Base-by-base conservation (phyloP, 2,329 filamentous ascomycete genomes). In the Penicillium sp. region DNA sequence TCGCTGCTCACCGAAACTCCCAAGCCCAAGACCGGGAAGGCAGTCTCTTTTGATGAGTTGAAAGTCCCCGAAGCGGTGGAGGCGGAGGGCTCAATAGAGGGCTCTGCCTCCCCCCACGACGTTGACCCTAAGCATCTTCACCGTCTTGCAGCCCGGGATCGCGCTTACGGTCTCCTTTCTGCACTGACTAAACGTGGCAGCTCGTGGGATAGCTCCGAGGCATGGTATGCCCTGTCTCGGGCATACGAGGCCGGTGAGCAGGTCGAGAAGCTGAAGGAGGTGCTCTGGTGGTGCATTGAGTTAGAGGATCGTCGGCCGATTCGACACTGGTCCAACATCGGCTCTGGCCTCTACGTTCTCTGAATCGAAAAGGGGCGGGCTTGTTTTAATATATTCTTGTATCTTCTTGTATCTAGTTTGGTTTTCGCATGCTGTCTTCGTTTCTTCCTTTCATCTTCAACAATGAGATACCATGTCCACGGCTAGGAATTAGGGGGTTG, bases 211-310 rank as follows among this genome's bases (percentile, higher is more conserved):
- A 82, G 86, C 66, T 84, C 88, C 0, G 93, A 97, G 66, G 93
- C 92, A 4, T 98, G 93, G 93, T 92, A 89, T 64, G 82, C 87
- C 4, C 79, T 98, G 29, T 88, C 90, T 0, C 79, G 89, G 55
- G 90, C 89, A 8, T 88, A 96, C 64, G 93, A 98, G 70, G 83
- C 90, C 65, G 88, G 88, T 49, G 88, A 87, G 0, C 88, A 95
- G 73, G 71, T 82, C 1, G 88, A 93, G 32, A 95, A 92, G 75
- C 87, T 93, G 12, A 95, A 91, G 73, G 87, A 93, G 60, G 89
- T 91, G 40, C 78, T 97, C 6, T 97, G 93, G 93, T 97, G 92
- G 90, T 95, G 91, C 61, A 88, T 98, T 10, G 90, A 96, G 71
- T 77, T 98, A 27, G 93, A 97, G 67, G 92, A 98, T 66, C 83